Conservation (phyloP, 2,329 filamentous ascomycete genomes). For the Fusarium irregulare region DNA sequence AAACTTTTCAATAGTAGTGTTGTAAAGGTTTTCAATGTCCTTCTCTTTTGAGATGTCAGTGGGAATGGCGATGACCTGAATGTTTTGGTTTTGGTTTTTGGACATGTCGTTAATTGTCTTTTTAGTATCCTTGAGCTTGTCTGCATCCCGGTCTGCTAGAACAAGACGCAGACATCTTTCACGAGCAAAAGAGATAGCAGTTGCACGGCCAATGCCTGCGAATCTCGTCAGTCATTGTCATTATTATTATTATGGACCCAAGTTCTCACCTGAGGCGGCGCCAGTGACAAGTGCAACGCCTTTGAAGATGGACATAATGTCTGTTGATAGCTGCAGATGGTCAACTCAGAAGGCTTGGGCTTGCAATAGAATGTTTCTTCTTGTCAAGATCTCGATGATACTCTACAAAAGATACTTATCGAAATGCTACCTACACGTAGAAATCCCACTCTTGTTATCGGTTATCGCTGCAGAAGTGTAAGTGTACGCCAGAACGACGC, state of each 20-base stretch:
- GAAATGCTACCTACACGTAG: not conserved
- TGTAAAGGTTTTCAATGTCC: slow-evolving; percentile 4
- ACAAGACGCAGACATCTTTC: slow-evolving; percentile 1
- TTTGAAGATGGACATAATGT: slow-evolving; percentile 16
- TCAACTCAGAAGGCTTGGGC: not conserved
- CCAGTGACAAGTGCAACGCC: slow-evolving; percentile 24
- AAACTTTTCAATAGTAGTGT: not conserved
- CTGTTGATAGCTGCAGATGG: not conserved
- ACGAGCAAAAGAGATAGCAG: slow-evolving; percentile 9
- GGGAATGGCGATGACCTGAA: slow-evolving; percentile 1
- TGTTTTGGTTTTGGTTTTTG: not conserved
- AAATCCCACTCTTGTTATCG: not conserved
- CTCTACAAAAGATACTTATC: not conserved
- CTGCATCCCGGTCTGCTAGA: slow-evolving; percentile 5
- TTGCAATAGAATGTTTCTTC: not conserved
- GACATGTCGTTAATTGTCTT: not conserved
- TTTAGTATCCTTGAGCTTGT: slow-evolving; percentile 5
- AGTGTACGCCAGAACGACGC: not conserved
- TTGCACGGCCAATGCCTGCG: slow-evolving; percentile 11
- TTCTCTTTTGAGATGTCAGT: slow-evolving; percentile 21
- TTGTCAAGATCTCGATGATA: not conserved
- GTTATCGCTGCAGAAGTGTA: no score
- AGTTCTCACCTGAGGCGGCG: slow-evolving; percentile 11
- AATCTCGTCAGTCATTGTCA: not conserved
- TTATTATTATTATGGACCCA: no score